Evolutionary conservation across 805 yeast genomes (phyloP).

Genomic region (Zygosaccharomyces bailii): DNA sequence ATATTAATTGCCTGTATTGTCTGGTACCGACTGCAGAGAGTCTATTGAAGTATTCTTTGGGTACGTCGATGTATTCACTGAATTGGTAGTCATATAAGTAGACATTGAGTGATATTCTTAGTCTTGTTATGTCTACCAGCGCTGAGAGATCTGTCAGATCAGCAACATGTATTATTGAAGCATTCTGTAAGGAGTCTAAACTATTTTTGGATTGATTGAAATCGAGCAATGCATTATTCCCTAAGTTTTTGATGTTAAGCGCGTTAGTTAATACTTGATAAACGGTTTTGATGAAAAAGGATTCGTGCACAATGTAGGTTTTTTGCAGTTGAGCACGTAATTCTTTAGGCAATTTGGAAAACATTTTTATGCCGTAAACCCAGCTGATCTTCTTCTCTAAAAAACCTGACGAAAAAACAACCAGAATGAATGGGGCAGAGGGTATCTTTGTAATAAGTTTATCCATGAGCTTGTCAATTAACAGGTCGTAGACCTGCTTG

Average conservation of each 20-base stretch:
- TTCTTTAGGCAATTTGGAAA: constrained; percentile 54
- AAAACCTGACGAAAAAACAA: constrained; percentile 82
- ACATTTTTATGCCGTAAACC: constrained; percentile 67
- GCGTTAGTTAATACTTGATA: constrained; percentile 68
- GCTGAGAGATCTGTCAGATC: constrained; percentile 53
- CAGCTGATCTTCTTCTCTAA: constrained; percentile 48
- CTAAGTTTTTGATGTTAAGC: constrained; percentile 45
- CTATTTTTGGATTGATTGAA: constrained; percentile 11
- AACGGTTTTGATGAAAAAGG: constrained; percentile 80
- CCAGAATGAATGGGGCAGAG: constrained; percentile 55
- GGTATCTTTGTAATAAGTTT: constrained; percentile 59
- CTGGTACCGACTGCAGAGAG: constrained; percentile 30
- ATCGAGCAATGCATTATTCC: constrained; percentile 21
- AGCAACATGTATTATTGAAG: constrained; percentile 41
- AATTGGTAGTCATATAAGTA: constrained; percentile 63
- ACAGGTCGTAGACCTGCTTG: constrained; percentile 37
- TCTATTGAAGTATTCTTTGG: constrained; percentile 36
- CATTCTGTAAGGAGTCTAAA: constrained; percentile 14
- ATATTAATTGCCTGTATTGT: constrained; percentile 39
- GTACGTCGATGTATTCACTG: constrained; percentile 48
- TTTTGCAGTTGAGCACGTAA: constrained; percentile 53
- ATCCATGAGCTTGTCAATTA: constrained; percentile 52
- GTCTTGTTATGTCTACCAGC: constrained; percentile 66
- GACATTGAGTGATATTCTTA: constrained; percentile 72
- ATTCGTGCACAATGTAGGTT: constrained; percentile 81